Conservation (phyloP, 257 asterid genomes). For the Solanum pimpinellifolium region DNA sequence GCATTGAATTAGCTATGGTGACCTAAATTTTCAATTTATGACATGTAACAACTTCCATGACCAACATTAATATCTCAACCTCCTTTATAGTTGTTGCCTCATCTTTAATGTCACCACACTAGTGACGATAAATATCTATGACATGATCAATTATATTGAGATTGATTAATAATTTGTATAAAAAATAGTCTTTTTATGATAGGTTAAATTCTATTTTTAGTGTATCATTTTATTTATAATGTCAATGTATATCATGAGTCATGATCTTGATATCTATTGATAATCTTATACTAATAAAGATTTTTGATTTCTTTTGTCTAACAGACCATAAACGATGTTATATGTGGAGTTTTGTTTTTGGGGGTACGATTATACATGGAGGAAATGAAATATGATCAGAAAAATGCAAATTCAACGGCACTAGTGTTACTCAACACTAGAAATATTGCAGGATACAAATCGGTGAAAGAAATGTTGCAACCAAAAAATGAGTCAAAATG, state of each 20-base stretch:
- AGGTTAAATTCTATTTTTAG: fast-evolving
- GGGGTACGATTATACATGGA: constrained; percentile 67
- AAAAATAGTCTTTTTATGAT: no score
- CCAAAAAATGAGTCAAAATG: constrained; percentile 44
- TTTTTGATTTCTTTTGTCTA: not conserved
- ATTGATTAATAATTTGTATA: no score
- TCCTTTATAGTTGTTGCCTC: not conserved
- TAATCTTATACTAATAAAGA: not conserved
- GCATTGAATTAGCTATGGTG: not conserved
- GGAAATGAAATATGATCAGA: constrained; percentile 12
- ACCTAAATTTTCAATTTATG: not conserved
- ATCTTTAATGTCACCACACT: not conserved
- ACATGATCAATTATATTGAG: not conserved
- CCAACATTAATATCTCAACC: not conserved
- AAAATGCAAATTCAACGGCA: constrained; percentile 43
- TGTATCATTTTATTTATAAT: not conserved
- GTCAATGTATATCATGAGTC: not conserved
- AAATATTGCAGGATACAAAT: constrained; percentile 49
- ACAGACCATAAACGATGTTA: constrained; percentile 69
- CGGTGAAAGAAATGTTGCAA: constrained; percentile 62
- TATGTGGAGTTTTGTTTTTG: constrained; percentile 54
- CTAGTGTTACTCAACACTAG: constrained; percentile 72
- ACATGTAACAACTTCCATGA: not conserved
- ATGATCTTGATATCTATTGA: not conserved
- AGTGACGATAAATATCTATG: not conserved